Evolutionary conservation across 139 green algal genomes (phyloP).

Genomic region (Gonium pectorale): DNA sequence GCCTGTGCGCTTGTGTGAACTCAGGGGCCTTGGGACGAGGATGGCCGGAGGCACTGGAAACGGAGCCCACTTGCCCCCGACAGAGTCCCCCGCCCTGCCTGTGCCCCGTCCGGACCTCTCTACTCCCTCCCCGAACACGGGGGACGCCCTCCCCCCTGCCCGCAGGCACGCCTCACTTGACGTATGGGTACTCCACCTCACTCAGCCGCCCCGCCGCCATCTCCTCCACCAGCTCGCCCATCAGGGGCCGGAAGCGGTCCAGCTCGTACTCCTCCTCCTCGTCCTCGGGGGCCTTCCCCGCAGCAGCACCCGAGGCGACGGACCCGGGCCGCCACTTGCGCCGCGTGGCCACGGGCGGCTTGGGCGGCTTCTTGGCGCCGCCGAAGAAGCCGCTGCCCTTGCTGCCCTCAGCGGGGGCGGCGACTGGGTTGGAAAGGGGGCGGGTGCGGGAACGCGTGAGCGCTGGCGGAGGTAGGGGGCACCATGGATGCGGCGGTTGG

Average conservation of each 20-base stretch:
- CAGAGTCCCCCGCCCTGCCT: too few relatives aligned
- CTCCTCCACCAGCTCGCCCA: slow-evolving; percentile 65
- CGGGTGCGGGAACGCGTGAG: neutral
- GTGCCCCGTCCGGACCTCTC: too few relatives aligned
- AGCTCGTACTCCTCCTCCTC: slow-evolving; percentile 58
- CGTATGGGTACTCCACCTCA: slow-evolving; percentile 84
- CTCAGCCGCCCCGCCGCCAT: slow-evolving; percentile 66
- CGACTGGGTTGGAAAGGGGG: too few relatives aligned
- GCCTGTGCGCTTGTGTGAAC: too few relatives aligned
- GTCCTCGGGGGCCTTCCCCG: slow-evolving; percentile 18
- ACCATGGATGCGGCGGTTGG: too few relatives aligned
- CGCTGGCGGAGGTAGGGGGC: too few relatives aligned
- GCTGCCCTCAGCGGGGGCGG: neutral
- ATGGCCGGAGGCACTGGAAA: too few relatives aligned
- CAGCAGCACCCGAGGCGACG: too few relatives aligned
- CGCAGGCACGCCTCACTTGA: slow-evolving; percentile 55
- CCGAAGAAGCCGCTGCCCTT: slow-evolving; percentile 46
- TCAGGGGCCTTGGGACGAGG: too few relatives aligned
- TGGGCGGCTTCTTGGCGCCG: slow-evolving; percentile 35
- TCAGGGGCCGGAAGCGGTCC: slow-evolving; percentile 58
- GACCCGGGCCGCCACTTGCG: too few relatives aligned
- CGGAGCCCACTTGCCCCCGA: too few relatives aligned
- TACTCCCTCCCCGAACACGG: neutral
- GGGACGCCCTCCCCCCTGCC: neutral
- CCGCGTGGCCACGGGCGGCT: neutral